A percentile compares a stretch with the other conserved stretches of the same genome.
phyloP scores from a whole-genome alignment of 108 stramenopile species.

The Cylindrotheca closterium region DNA sequence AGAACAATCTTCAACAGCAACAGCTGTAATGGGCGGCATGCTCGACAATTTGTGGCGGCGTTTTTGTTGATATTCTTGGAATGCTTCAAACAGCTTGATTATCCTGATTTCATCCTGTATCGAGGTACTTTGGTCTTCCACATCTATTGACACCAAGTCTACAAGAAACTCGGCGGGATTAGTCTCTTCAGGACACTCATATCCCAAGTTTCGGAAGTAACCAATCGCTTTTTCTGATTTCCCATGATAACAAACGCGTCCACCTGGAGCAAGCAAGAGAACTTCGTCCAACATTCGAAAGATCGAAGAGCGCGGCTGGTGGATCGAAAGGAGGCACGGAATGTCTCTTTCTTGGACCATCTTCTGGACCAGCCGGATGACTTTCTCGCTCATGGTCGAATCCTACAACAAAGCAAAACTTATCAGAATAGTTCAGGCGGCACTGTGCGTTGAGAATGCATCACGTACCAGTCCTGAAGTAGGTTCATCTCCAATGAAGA shows the following conservation, averaged over 20 bases:
- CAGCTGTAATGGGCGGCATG: not conserved
- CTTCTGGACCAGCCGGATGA: slow-evolving; percentile 52
- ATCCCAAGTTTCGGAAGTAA: slow-evolving; percentile 70
- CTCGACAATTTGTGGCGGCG: not conserved
- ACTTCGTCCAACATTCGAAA: slow-evolving; percentile 62
- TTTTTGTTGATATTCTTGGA: slow-evolving; percentile 24
- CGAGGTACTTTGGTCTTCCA: slow-evolving; percentile 53
- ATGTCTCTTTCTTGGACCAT: slow-evolving; percentile 58
- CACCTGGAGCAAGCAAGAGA: slow-evolving; percentile 74
- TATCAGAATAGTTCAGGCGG: not conserved
- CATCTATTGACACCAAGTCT: slow-evolving; percentile 77
- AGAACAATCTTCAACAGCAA: not conserved
- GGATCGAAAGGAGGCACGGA: slow-evolving; percentile 64
- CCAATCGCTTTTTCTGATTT: slow-evolving; percentile 33
- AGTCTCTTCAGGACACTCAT: slow-evolving; percentile 59
- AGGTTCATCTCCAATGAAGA: slow-evolving; percentile 82
- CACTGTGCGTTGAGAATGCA: not conserved
- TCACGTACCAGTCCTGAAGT: slow-evolving; percentile 76
- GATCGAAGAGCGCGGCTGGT: slow-evolving; percentile 76
- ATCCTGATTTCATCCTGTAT: slow-evolving; percentile 54
- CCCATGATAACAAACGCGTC: slow-evolving; percentile 70
- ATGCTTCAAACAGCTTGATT: slow-evolving; percentile 31
- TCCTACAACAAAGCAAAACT: slow-evolving; percentile 14
- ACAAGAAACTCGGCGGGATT: slow-evolving; percentile 88
- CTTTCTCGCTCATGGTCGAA: slow-evolving; percentile 50